A percentile compares a stretch with the other conserved stretches of the same genome.
phyloP scores from a whole-genome alignment of 306 rosid species.

The Corylus americana region DNA sequence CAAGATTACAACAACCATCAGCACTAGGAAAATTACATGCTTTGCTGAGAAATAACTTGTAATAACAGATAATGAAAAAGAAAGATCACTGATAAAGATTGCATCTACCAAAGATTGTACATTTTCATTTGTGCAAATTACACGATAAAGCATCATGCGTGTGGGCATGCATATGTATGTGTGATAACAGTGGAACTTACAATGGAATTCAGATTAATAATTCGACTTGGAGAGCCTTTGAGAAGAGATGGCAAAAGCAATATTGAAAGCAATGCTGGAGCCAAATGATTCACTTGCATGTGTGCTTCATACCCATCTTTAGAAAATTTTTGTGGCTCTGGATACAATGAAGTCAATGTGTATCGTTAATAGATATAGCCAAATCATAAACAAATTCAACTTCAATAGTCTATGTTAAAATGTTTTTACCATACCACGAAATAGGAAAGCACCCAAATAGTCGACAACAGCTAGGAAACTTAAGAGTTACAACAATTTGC shows the following conservation, averaged over 20 bases:
- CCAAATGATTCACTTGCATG: conserved; percentile 98
- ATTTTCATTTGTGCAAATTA: too few species aligned
- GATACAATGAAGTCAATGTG: conserved; percentile 28
- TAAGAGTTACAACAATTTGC: neutral
- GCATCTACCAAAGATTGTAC: neutral
- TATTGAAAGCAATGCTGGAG: conserved; percentile 87
- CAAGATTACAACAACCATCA: neutral
- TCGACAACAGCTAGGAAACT: neutral
- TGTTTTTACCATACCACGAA: neutral
- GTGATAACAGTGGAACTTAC: conserved; percentile 55
- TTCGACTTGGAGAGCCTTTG: conserved; percentile 94
- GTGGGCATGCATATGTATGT: neutral
- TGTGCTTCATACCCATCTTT: conserved; percentile 94
- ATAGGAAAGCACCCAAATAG: neutral
- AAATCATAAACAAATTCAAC: neutral
- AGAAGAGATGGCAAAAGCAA: conserved; percentile 96
- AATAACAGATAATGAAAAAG: neutral
- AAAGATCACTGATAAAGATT: neutral
- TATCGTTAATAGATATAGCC: conserved; percentile 8
- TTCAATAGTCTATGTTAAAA: neutral
- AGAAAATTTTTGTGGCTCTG: conserved; percentile 89
- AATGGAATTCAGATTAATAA: conserved; percentile 78
- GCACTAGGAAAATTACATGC: neutral
- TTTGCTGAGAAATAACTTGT: neutral
- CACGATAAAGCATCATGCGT: too few species aligned